These are phyloP conservation scores for Microdochium nivale DNA, from an alignment of 2,329 filamentous ascomycete genomes.

Conservation along the genomic window DNA sequence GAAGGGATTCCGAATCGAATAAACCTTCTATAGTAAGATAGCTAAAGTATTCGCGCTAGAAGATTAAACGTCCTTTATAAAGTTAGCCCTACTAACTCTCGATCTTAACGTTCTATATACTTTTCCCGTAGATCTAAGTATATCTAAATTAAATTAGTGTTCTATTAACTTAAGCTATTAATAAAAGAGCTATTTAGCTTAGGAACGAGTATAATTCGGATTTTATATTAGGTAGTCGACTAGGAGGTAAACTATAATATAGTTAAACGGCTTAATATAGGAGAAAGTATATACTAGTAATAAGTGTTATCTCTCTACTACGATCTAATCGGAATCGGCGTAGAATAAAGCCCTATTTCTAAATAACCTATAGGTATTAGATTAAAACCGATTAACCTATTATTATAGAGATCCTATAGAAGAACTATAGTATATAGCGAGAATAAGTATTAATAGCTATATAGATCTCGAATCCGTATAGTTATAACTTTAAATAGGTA, in stretches of 20 bases:
- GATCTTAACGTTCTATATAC: not conserved
- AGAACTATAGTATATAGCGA: conserved; percentile 2
- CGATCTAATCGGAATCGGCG: not conserved
- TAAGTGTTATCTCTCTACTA: not conserved
- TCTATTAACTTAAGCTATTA: not conserved
- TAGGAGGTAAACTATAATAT: not conserved
- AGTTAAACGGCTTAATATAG: not conserved
- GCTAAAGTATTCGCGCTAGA: not conserved
- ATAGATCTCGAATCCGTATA: conserved; percentile 4
- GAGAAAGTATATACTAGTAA: not conserved
- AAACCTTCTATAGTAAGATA: not conserved
- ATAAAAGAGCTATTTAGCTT: not conserved
- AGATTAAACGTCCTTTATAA: not conserved
- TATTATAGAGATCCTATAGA: conserved; percentile 1
- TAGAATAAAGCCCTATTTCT: not conserved
- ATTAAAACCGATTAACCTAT: not conserved
- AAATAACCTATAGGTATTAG: not conserved
- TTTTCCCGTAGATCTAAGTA: not conserved
- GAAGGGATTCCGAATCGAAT: not conserved
- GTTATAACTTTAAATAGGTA: conserved; percentile 3
- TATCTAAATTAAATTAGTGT: not conserved
- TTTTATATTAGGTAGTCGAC: not conserved
- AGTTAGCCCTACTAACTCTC: not conserved
- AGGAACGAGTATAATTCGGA: not conserved
- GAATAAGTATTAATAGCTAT: conserved; percentile 3